phyloP scores from a whole-genome alignment of 768 basidiomycete genomes.

The Asterophora lycoperdoides region DNA sequence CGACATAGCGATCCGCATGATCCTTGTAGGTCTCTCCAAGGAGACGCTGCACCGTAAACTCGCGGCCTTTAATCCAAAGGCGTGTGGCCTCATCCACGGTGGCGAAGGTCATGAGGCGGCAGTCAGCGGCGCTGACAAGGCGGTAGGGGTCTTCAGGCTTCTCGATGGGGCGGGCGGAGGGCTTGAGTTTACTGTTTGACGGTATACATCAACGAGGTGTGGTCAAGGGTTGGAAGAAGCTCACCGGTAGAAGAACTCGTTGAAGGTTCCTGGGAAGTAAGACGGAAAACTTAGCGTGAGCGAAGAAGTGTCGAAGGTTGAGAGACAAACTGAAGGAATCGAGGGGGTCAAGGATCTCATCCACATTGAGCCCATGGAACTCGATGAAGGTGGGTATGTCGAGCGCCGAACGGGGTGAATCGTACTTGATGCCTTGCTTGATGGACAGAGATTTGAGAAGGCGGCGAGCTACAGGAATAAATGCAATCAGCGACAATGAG shows the following conservation, averaged over 20 bases:
- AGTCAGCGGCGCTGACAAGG: conserved; percentile 90
- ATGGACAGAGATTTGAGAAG: conserved; percentile 86
- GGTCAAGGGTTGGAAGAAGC: conserved; percentile 1
- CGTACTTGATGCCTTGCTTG: conserved; percentile 93
- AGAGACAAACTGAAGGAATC: conserved; percentile 69
- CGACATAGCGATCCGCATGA: conserved; percentile 65
- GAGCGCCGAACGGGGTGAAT: conserved; percentile 74
- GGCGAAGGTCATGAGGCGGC: conserved; percentile 93
- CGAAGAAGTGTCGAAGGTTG: not conserved
- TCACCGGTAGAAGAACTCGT: conserved; percentile 83
- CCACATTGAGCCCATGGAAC: conserved; percentile 80
- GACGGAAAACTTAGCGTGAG: not conserved
- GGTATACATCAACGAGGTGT: not conserved
- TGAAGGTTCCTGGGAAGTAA: conserved; percentile 69
- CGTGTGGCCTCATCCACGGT: conserved; percentile 79
- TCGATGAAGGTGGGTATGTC: conserved; percentile 88
- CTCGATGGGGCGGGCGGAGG: conserved; percentile 72
- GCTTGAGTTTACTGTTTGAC: conserved; percentile 71
- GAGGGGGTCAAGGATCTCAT: conserved; percentile 81
- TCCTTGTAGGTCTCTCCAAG: conserved; percentile 75
- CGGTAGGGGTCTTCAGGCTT: conserved; percentile 68
- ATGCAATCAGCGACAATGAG: conserved; percentile 1
- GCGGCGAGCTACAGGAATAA: conserved; percentile 59
- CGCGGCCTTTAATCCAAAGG: conserved; percentile 96
- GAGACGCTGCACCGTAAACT: conserved; percentile 77